Evolutionary conservation across 106 monocot genomes (phyloP).

Genomic region (Vanilla planifolia): DNA sequence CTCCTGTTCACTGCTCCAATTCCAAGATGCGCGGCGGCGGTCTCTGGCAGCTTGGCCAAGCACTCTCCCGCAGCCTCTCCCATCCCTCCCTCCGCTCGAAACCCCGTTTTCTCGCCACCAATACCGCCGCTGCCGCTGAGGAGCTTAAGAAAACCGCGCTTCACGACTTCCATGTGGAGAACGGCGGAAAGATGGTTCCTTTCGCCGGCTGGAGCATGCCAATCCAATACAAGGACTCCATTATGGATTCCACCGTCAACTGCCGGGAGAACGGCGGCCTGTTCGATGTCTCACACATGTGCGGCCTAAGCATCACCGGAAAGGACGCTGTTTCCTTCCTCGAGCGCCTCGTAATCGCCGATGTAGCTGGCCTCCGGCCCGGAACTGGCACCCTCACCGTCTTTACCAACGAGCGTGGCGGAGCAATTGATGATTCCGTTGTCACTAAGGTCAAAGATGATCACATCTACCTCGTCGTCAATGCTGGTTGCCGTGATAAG

Average conservation of each 20-base stretch:
- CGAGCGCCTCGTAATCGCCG: constrained; percentile 80
- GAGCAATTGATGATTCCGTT: constrained; percentile 91
- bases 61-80: constrained; percentile 33
- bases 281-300: constrained; percentile 99
- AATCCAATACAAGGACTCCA: constrained; percentile 94
- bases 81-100: constrained; percentile 16
- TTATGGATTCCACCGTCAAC: constrained; percentile 92
- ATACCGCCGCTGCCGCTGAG: constrained; percentile 20
- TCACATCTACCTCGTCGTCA: constrained; percentile 84
- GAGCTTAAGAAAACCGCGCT: constrained; percentile 80
- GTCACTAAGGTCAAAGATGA: constrained; percentile 74
- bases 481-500: constrained; percentile 94
- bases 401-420: constrained; percentile 89
- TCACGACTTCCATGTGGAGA: constrained; percentile 80
- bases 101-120: constrained; percentile 15
- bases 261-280: constrained; percentile 74
- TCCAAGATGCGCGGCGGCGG: constrained; percentile 6
- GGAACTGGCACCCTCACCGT: constrained; percentile 91
- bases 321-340: constrained; percentile 54
- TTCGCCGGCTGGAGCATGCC: constrained; percentile 99
- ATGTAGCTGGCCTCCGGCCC: constrained; percentile 52
- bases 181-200: constrained; percentile 95
- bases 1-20: not conserved
- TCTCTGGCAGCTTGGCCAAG: constrained; percentile 21
- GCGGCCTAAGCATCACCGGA: constrained; percentile 89